Evolutionary conservation across 208 protist genomes (phyloP).

Genomic region (Leishmania braziliensis): DNA sequence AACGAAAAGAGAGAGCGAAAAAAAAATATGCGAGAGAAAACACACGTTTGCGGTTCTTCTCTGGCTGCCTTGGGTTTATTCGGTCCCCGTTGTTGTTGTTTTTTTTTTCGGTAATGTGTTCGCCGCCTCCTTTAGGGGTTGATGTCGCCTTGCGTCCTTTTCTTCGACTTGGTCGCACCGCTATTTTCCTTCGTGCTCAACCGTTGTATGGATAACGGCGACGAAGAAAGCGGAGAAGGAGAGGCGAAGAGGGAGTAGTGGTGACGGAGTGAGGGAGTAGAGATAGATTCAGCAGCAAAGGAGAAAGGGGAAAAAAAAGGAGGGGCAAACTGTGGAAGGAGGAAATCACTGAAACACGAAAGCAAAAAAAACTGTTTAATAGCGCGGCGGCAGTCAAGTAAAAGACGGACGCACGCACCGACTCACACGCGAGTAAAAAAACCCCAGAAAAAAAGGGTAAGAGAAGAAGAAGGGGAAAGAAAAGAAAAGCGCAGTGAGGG

Average conservation of each 20-base stretch:
- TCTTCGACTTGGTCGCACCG: background rate
- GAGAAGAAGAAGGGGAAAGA: background rate
- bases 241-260: background rate
- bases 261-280: background rate
- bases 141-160: background rate
- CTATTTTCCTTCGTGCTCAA: background rate
- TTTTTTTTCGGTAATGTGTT: background rate
- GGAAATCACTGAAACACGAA: background rate
- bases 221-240: background rate
- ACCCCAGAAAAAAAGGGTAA: background rate
- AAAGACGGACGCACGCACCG: conserved; percentile 4
- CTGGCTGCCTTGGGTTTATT: background rate
- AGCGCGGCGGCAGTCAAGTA: background rate
- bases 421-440: background rate
- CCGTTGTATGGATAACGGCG: background rate
- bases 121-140: background rate
- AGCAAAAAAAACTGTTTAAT: conserved; percentile 4
- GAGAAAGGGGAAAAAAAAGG: background rate
- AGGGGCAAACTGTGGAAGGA: background rate
- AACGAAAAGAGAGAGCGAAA: background rate
- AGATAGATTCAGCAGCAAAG: background rate
- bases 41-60: conserved; percentile 2
- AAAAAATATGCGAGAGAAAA: background rate
- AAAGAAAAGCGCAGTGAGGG: background rate
- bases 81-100: background rate